Base-by-base conservation (phyloP, 106 monocot genomes). In the Allium cepa region DNA sequence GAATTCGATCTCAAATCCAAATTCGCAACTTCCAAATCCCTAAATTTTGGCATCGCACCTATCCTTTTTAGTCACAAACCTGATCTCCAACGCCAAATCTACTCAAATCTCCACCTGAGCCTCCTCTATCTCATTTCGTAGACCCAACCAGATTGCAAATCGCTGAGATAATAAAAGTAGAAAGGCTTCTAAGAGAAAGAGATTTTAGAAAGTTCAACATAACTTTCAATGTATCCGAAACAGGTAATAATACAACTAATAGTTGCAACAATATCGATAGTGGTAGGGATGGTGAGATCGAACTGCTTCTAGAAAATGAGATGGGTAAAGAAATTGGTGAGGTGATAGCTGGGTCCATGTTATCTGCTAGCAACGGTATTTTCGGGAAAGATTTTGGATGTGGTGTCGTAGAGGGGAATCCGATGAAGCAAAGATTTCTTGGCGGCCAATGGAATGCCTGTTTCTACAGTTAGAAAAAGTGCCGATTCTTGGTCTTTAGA, bases 401-500 rank as follows among this genome's bases (percentile, higher is more conserved):
- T 22, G 22, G 22, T 26, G 73, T 52, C 13, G 66, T 65, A 9
- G 76, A 69, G 27, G 85, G 71, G 26, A 61, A 69, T 26, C 78
- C 82, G n/a, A 55, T 79, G 76, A 92, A 84, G 76, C 91, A 97
- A 82, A 53, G 96, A 70, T 72, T 97, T 57, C 78, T 97, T 45
- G 46, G 96, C 92, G 47, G 96, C 96, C 0, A n/a, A 97, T 70
- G 70, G 96, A 69, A 59, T 92, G 53, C 96, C 96, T 0, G 96
- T 97, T 0, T 97, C 96, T 1, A 91, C 96, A 14, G 86, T 88
- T 49, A 72, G 96, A 51, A 71, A 78, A 26, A 88, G 96, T 8
- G 91, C 88, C 70, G 92, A 92, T 45, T 78, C 79, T 22, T 97
- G 96, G 96, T 84, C 92, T 16, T 72, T 97, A 53, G 96, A 97